Evolutionary conservation across 139 green algal genomes (phyloP).

Genomic region (Raphidocelis subcapitata): DNA sequence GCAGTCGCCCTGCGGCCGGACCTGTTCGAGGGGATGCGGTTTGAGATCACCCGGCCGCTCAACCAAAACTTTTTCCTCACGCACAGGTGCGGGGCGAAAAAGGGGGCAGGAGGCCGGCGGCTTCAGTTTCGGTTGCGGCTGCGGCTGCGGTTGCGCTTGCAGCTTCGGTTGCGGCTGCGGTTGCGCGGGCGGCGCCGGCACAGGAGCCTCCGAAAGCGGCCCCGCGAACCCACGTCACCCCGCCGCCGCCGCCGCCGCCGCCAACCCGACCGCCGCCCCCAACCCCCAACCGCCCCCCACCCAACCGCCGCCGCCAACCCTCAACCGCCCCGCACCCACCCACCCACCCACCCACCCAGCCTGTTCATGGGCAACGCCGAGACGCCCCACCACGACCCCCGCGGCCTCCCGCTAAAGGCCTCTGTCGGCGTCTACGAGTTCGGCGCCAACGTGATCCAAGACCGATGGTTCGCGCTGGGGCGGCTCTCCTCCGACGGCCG

Average conservation of each 20-base stretch:
- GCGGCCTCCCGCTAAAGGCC: constrained; percentile 85
- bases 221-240: too few relatives aligned
- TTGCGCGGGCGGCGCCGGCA: too few relatives aligned
- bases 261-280: too few relatives aligned
- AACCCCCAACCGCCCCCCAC: too few relatives aligned
- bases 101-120: too few relatives aligned
- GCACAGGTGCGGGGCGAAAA: constrained; percentile 77
- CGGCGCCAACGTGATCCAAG: constrained; percentile 94
- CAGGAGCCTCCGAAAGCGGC: too few relatives aligned
- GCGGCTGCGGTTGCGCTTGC: not conserved
- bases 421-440: constrained; percentile 95
- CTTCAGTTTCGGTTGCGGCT: not conserved
- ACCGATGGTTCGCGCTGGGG: constrained; percentile 77
- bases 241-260: too few relatives aligned
- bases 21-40: constrained; percentile 94
- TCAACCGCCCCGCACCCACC: too few relatives aligned
- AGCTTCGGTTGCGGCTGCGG: too few relatives aligned
- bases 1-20: constrained; percentile 97
- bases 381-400: constrained; percentile 59
- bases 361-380: constrained; percentile 96
- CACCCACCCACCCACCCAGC: constrained; percentile 43
- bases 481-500: constrained; percentile 88
- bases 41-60: constrained; percentile 97
- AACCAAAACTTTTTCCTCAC: constrained; percentile 96
- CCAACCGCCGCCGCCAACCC: too few relatives aligned